Evolutionary conservation across 2,329 filamentous ascomycete species (phyloP).

Genomic region (Aphanoascus verrucosus): DNA sequence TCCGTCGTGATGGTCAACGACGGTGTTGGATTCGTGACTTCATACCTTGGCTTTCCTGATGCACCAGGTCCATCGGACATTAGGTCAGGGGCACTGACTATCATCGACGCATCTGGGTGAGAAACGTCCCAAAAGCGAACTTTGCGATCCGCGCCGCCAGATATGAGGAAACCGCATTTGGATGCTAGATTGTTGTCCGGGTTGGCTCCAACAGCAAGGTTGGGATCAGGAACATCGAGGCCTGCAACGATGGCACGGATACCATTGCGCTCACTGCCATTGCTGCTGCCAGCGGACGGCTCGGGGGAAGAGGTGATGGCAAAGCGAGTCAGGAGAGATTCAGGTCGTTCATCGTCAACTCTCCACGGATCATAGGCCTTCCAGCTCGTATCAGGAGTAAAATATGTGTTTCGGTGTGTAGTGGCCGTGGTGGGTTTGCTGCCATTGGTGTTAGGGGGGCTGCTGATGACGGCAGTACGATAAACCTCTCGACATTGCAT

Average conservation of each 20-base stretch:
- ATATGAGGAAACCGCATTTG: constrained; percentile 72
- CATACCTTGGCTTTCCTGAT: constrained; percentile 56
- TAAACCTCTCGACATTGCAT: constrained; percentile 81
- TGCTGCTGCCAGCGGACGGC: constrained; percentile 23
- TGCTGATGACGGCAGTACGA: constrained; percentile 42
- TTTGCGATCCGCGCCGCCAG: constrained; percentile 79
- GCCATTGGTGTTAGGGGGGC: constrained; percentile 9
- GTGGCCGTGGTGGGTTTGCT: constrained; percentile 28
- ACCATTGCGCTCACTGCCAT: constrained; percentile 35
- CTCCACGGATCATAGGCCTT: constrained; percentile 73
- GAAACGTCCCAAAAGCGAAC: constrained; percentile 88
- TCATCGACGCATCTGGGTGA: constrained; percentile 62
- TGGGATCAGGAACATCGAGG: constrained; percentile 56
- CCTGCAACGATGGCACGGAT: constrained; percentile 65
- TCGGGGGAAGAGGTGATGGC: constrained; percentile 51
- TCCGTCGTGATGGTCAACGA: constrained; percentile 58
- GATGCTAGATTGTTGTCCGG: constrained; percentile 28
- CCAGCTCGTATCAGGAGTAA: constrained; percentile 19
- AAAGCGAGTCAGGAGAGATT: constrained; percentile 78
- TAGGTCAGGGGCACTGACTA: constrained; percentile 65
- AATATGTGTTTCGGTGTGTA: constrained; percentile 15
- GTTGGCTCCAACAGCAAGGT: constrained; percentile 44
- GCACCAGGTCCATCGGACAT: constrained; percentile 46
- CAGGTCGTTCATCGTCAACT: constrained; percentile 78
- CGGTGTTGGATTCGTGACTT: constrained; percentile 51